Percentiles rank a stretch among this genome's conserved stretches.
Evolutionary conservation across 306 rosid genomes (phyloP).

Genomic region (Glycyrrhiza uralensis): DNA sequence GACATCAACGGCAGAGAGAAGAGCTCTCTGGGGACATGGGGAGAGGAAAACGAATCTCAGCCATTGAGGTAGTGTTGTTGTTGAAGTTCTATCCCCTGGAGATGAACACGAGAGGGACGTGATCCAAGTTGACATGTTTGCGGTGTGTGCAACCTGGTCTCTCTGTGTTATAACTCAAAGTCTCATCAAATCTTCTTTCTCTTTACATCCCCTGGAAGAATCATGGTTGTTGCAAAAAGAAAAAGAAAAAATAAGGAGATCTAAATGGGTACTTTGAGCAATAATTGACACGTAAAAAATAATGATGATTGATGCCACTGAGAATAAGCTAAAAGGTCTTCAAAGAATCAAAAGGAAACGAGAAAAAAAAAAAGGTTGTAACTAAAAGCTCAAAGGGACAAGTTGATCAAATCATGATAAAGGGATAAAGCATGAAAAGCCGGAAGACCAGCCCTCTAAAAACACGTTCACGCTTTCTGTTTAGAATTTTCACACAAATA

Average conservation of each 20-base stretch:
- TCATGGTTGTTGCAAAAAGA: background rate
- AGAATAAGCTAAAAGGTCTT: background rate
- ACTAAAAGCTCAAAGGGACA: background rate
- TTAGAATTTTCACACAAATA: no score
- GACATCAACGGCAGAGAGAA: conserved; percentile 47
- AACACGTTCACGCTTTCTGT: background rate
- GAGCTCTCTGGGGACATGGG: conserved; percentile 87
- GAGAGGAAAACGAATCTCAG: conserved; percentile 68
- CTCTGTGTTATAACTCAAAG: background rate
- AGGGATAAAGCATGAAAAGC: background rate
- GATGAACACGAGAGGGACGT: conserved; percentile 57
- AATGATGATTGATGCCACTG: background rate
- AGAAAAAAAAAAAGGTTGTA: background rate
- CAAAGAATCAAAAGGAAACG: no score
- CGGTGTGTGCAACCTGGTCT: background rate
- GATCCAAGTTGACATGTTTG: conserved; percentile 59
- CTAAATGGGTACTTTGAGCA: background rate
- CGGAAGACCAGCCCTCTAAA: background rate
- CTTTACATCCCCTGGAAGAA: background rate
- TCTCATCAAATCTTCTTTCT: background rate
- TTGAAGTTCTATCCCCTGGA: conserved; percentile 24
- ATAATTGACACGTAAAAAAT: background rate
- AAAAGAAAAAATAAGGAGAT: background rate
- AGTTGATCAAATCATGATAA: background rate
- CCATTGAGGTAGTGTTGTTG: conserved; percentile 47